Evolutionary conservation across 331 rosid species (phyloP), one percentile per base, ranked within the genome.

Genomic region (Pyracantha coccinea): DNA sequence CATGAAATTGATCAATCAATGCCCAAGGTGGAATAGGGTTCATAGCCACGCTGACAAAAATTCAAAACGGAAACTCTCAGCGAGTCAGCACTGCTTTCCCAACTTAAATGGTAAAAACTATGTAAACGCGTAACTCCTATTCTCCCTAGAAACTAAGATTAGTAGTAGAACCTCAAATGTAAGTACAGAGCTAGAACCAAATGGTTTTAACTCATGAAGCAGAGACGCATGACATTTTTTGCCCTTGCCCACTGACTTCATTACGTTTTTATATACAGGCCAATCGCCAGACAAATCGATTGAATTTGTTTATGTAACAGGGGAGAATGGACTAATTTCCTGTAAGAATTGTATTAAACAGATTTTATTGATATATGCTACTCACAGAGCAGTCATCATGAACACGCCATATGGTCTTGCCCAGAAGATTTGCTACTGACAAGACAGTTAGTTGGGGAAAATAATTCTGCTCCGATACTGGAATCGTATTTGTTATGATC

Each of bases 331-430:
- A 73, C 69, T 47, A 54, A 63, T 52, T 66, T 68, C 52, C 60
- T 68, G 23, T 25, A 2, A 64, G 35, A 45, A 55, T 74, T 59
- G 64, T 54, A 75, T 33, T 35, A 69, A 63, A 27, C 69, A 66
- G 58, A 76, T 53, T 79, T 84, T 83, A 87, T 77, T 76, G 82
- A 82, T 84, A 90, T 77, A 89, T 84, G 79, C 86, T 85, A 89
- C 98, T 93, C 89, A 93, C 98, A 77, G 98, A 91, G 85, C 98
- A 93, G 80, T 93, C 98, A 69, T 93, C 98, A 69, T 93, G 96
- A 71, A 93, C 97, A 80, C 96, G 98, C 98, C 98, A 93, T 70
- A 93, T 86, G 74, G 98, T 93, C 91, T 93, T 97, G 59, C 98
- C 98, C 23, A 93, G 88, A 67, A 93, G 93, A 82, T 93, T 93